Conservation (phyloP, 805 yeast genomes). For the Teunomyces barrocoloradensis region DNA sequence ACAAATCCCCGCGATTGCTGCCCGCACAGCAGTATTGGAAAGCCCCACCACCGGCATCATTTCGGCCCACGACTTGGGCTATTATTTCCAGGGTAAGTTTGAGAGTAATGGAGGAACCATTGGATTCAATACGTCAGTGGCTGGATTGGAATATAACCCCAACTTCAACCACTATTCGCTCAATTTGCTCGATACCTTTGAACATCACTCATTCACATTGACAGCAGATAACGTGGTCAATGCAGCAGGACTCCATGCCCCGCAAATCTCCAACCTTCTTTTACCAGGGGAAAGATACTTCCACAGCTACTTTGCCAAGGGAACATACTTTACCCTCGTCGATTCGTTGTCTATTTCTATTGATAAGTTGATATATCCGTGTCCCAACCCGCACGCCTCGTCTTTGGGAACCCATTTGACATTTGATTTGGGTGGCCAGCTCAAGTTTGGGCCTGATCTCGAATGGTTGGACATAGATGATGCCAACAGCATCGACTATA, state of each 20-base stretch:
- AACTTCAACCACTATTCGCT: conserved; percentile 20
- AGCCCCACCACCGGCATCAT: conserved; percentile 86
- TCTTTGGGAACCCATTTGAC: conserved; percentile 89
- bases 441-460: conserved; percentile 85
- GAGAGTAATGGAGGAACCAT: conserved; percentile 63
- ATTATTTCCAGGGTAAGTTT: conserved; percentile 51
- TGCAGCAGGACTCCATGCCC: conserved; percentile 79
- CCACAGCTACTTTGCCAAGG: conserved; percentile 72
- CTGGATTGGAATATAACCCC: conserved; percentile 29
- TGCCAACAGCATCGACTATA: conserved; percentile 41
- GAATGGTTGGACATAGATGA: conserved; percentile 61
- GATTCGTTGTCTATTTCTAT: conserved; percentile 39
- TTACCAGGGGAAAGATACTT: conserved; percentile 61
- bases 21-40: conserved; percentile 44
- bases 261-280: conserved; percentile 64
- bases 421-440: conserved; percentile 72
- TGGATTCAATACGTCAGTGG: conserved; percentile 61
- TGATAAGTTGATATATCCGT: conserved; percentile 61
- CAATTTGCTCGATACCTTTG: conserved; percentile 25
- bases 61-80: conserved; percentile 75
- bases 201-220: conserved; percentile 36
- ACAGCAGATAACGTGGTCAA: conserved; percentile 62
- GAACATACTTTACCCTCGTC: conserved; percentile 66
- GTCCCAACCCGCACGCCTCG: conserved; percentile 62
- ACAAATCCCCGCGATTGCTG: conserved; percentile 67